Base-by-base conservation (phyloP, 2,329 filamentous ascomycete genomes). In the Fusarium algeriense region DNA sequence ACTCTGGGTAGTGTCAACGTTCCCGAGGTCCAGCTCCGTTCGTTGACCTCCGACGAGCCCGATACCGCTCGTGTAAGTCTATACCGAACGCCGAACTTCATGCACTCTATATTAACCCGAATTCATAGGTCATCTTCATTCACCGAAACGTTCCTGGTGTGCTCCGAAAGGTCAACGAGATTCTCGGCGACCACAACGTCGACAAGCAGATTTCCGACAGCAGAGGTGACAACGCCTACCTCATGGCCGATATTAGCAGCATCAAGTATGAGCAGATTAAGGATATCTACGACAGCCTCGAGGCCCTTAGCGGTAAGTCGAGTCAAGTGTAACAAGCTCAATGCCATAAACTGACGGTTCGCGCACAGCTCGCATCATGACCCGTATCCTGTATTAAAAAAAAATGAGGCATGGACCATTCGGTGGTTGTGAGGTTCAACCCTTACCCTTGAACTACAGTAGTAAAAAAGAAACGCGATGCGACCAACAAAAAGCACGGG, bases 161-260 rank as follows among this genome's bases (percentile, higher is more conserved):
- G 70, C 86, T 99, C 81, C 90, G 94, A 78, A 93, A 92, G 85
- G 96, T 99, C 73, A 99, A 99, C 86, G 93, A 96, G 78, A 94
- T 98, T 69, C 88, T 99, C 50, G 93, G 92, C 45, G 91, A 97
- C 78, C 95, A 99, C 86, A 99, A 99, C 81, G 95, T 99, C 75
- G 95, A 98, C 85, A 98, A 98, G 87, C 96, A 99, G 84, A 98
- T 97, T 85, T 96, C 93, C 54, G 96, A 98, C 81, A 97, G 93
- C 83, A 92, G 92, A 84, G 95, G 94, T 75, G 95, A 98, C 87
- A 88, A 96, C 73, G 96, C 96, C 23, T 99, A 99, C 80, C 86
- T 99, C 70, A 98, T 99, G 95, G 96, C 96, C 11, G 96, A 99
- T 84, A 92, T 99, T 77, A 97, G 94, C 83, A 90, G 92, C 69